These are phyloP conservation scores for Thelephora aurantiotincta DNA, from an alignment of 768 basidiomycete genomes.

Conservation along the genomic window DNA sequence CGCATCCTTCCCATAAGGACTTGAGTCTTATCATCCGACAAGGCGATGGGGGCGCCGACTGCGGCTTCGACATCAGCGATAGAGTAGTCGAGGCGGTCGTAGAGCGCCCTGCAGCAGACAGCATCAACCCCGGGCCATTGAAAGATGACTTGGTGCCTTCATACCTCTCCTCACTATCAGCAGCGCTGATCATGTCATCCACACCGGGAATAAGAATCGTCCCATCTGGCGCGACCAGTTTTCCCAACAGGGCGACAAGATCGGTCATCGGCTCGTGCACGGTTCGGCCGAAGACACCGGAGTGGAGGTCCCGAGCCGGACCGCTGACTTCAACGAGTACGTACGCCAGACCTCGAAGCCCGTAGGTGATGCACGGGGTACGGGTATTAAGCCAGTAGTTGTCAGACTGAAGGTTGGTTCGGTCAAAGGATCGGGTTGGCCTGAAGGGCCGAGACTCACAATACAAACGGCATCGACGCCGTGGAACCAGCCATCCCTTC, in stretches of 20 bases:
- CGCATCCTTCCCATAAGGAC: constrained; percentile 94
- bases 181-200: constrained; percentile 65
- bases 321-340: constrained; percentile 74
- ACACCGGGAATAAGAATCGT: constrained; percentile 82
- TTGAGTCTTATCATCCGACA: constrained; percentile 62
- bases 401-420: constrained; percentile 43
- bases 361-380: constrained; percentile 74
- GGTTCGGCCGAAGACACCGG: constrained; percentile 71
- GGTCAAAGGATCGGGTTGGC: background rate
- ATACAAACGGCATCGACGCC: constrained; percentile 92
- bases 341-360: constrained; percentile 79
- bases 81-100: constrained; percentile 61
- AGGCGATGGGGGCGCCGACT: constrained; percentile 60
- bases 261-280: constrained; percentile 94
- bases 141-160: background rate
- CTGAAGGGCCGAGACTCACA: constrained; percentile 25
- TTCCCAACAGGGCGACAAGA: constrained; percentile 69
- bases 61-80: constrained; percentile 60
- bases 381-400: constrained; percentile 89
- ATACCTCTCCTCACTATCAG: constrained; percentile 61
- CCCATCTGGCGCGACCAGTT: constrained; percentile 68
- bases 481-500: constrained; percentile 60
- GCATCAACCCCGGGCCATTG: background rate
- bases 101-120: constrained; percentile 35
- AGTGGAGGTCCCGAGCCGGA: constrained; percentile 80